A percentile compares a stretch with the other conserved stretches of the same genome.
These are phyloP conservation scores for Mycena leptocephala DNA, from an alignment of 768 basidiomycete genomes.

Conservation along the genomic window DNA sequence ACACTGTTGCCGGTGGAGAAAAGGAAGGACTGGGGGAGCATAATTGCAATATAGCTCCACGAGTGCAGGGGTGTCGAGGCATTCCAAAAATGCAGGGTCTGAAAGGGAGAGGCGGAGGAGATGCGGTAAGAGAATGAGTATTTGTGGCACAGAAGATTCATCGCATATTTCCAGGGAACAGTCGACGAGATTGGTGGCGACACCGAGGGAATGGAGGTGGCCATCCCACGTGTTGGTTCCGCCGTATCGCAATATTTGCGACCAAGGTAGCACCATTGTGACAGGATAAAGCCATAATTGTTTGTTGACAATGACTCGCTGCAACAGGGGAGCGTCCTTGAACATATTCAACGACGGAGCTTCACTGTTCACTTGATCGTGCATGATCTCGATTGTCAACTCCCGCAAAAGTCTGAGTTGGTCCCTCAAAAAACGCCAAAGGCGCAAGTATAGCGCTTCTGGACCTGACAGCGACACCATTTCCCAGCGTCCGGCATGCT, in stretches of 20 bases:
- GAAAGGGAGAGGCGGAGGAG: conserved; percentile 8
- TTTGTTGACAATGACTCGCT: neutral
- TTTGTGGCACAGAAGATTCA: neutral
- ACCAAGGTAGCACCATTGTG: neutral
- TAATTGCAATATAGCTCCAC: conserved; percentile 2
- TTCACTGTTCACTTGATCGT: neutral
- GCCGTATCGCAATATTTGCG: neutral
- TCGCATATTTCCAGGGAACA: neutral
- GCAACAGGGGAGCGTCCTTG: neutral
- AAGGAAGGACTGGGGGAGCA: neutral
- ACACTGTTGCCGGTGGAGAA: neutral
- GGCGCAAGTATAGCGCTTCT: neutral
- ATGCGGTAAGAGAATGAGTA: neutral
- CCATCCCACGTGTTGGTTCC: neutral
- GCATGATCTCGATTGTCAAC: neutral
- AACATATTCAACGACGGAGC: neutral
- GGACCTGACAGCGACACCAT: neutral
- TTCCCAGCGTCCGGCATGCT: conserved; percentile 2
- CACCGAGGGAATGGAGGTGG: neutral
- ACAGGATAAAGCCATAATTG: neutral
- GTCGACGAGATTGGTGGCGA: neutral
- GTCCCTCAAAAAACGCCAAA: neutral
- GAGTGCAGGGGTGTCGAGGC: conserved; percentile 18
- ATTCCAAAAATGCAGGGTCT: neutral
- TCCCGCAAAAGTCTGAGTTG: neutral